These are phyloP conservation scores for Phoenix roebelenii DNA, from an alignment of 176 grass and related monocot genomes.

Conservation along the genomic window DNA sequence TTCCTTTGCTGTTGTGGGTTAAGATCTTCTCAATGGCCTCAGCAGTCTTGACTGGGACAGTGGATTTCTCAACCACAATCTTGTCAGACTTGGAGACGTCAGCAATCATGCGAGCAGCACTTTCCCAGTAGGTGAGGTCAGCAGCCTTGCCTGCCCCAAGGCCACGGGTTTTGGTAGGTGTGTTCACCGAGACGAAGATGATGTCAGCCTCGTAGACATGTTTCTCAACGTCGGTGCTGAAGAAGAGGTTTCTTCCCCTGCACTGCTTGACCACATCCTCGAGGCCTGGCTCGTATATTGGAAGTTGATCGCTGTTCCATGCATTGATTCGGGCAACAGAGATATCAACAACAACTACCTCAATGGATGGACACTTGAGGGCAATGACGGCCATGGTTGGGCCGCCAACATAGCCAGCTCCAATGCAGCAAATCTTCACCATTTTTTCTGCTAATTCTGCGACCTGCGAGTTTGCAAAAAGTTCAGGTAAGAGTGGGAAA, in stretches of 20 bases:
- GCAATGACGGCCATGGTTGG: slow-evolving; percentile 19
- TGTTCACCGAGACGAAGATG: slow-evolving; percentile 38
- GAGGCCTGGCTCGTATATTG: slow-evolving; percentile 13
- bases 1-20: slow-evolving; percentile 57
- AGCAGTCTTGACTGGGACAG: slow-evolving; percentile 25
- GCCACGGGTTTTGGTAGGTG: slow-evolving; percentile 56
- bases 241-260: slow-evolving; percentile 14
- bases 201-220: slow-evolving; percentile 11
- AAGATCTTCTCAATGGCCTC: slow-evolving; percentile 67
- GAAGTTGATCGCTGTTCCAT: slow-evolving; percentile 21
- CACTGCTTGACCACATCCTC: slow-evolving; percentile 15
- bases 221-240: slow-evolving; percentile 13
- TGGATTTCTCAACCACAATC: slow-evolving; percentile 65
- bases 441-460: neutral
- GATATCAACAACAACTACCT: slow-evolving; percentile 16
- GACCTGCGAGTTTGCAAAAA: neutral
- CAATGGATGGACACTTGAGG: slow-evolving; percentile 6
- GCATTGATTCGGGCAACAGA: slow-evolving; percentile 4
- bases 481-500: too few relatives aligned
- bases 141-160: slow-evolving; percentile 60
- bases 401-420: slow-evolving; percentile 17
- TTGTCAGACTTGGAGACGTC: slow-evolving; percentile 58
- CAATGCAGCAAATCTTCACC: slow-evolving; percentile 20
- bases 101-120: slow-evolving; percentile 60
- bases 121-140: slow-evolving; percentile 64